Base-by-base conservation (phyloP, 805 yeast genomes). In the Kregervanrija pseudodelftensis region DNA sequence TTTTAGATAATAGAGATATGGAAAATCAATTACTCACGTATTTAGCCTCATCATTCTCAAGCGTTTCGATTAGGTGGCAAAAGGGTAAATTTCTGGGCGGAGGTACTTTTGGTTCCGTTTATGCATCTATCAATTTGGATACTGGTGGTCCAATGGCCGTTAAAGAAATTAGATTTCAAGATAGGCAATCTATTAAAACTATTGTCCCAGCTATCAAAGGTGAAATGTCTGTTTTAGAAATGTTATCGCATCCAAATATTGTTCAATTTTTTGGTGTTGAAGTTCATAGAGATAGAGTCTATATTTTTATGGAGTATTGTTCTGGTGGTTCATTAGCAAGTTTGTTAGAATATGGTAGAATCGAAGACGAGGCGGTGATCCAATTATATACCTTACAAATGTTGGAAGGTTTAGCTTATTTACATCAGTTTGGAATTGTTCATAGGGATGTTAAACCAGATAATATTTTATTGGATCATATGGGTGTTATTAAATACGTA, bases 371-470 rank as follows among this genome's bases (percentile, higher is more conserved):
- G 60, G 74, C 85, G 63, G 93, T 93, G 8, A 81, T 88, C 30
- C 96, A 89, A 61, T 83, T 90, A 30, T 91, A 90, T 60, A 79
- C 96, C 0, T 66, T 91, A 46, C 97, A 93, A 61, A 79, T 93
- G 85, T 74, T 93, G 39, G 98, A 93, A 68, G 99, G 98, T 2
- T 68, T 93, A 53, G 95, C 97, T 0, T 93, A 91, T 59, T 73
- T 93, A 44, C 99, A 93, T 63, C 93, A 86, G 55, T 81, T 89
- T 40, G 96, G 96, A 11, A 88, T 93, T 59, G 91, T 89, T n/a
- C 99, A 93, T 63, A 76, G 98, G 44, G 99, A 93, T 60, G 85
- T 93, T 53, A 93, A 93, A 66, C 99, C 99, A 0, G 99, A 88
- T 54, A 91, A 93, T 58, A 84, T 91, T 39, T 67, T 91, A 37